Percentiles rank a stretch among this genome's conserved stretches.
Conservation (phyloP, 1,139 yeast species). For the Protomyces inundatus region DNA sequence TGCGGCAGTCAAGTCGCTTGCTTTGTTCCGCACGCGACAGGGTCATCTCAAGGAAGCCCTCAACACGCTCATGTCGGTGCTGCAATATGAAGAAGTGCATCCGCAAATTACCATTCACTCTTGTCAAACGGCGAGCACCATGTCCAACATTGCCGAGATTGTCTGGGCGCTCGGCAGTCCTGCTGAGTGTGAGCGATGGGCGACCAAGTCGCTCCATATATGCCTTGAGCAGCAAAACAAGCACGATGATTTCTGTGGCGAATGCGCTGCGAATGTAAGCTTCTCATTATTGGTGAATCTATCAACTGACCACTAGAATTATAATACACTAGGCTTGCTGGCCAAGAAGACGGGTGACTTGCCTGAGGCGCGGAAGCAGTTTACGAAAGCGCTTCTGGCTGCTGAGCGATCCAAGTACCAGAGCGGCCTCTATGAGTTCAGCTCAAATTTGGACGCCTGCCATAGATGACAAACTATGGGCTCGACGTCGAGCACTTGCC, state of each 20-base stretch:
- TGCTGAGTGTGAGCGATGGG: conserved; percentile 15
- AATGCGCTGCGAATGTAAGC: conserved; percentile 14
- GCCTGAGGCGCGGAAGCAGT: not conserved
- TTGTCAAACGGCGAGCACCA: conserved; percentile 16
- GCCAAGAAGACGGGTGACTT: not conserved
- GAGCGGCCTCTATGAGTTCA: conserved; percentile 2
- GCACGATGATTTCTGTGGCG: conserved; percentile 4
- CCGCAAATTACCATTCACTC: conserved; percentile 6
- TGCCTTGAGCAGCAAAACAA: conserved; percentile 8
- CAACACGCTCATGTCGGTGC: conserved; percentile 4
- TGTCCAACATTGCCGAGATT: conserved; percentile 20
- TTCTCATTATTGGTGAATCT: not conserved
- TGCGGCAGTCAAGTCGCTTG: conserved; percentile 9
- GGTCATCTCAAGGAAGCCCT: conserved; percentile 11
- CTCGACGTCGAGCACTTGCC: no score
- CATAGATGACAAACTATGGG: no score
- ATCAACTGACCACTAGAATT: not conserved
- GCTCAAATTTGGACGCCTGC: conserved; percentile 10
- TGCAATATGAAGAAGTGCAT: conserved; percentile 8
- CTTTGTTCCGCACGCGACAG: conserved; percentile 8
- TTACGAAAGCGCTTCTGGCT: conserved; percentile 4
- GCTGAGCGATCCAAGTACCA: conserved; percentile 18
- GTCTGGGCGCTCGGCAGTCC: conserved; percentile 19
- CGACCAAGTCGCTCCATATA: conserved; percentile 1
- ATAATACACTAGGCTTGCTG: conserved; percentile 13